Base-by-base conservation (phyloP, 108 stramenopile species). In the Pseudonitzschia multiseries region DNA sequence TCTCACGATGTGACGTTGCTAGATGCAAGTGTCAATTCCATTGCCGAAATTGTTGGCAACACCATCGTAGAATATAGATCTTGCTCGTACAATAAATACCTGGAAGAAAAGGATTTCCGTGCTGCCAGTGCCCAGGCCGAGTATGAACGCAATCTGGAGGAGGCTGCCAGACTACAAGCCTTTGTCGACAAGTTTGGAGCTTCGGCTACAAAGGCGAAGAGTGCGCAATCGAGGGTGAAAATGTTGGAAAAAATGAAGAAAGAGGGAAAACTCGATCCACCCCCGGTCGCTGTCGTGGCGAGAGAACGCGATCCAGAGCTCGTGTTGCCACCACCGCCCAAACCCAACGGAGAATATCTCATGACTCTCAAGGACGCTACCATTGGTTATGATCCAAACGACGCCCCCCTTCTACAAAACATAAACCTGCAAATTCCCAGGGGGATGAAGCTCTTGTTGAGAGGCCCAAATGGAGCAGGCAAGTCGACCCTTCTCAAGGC, bases 161-260 rank as follows among this genome's bases (percentile, higher is more conserved):
- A 96, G 71, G 93, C 91, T 26, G 91, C 89, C 31, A 75, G 89
- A 32, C 77, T 97, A 33, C 95, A 97, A 79, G 82, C 83, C 36
- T 95, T 93, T 77, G 88, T 97, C 24, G 92, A 96, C 44, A 86
- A 88, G 52, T 97, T 80, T 57, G 93, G 96, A 28, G 94, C 89
- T 27, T 81, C 87, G 26, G 96, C 93, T 6, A 96, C 91, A n/a
- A 97, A 96, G 72, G 93, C 95, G 36, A 67, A 89, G 36, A 69
- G 82, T 33, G 96, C 96, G 4, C 93, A 97, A 68, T 90, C 89
- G 69, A 85, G 95, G 24, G 90, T 93, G 57, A 95, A 93, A 83
- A 85, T 82, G 81, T 79, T 97, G 54, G 93, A 95, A 61, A 90
- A 84, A 69, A 95, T 97, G 93, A 78, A 74, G 26, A 71, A 75